Conservation (phyloP, 106 monocot species). For the Gastrodia elata region DNA sequence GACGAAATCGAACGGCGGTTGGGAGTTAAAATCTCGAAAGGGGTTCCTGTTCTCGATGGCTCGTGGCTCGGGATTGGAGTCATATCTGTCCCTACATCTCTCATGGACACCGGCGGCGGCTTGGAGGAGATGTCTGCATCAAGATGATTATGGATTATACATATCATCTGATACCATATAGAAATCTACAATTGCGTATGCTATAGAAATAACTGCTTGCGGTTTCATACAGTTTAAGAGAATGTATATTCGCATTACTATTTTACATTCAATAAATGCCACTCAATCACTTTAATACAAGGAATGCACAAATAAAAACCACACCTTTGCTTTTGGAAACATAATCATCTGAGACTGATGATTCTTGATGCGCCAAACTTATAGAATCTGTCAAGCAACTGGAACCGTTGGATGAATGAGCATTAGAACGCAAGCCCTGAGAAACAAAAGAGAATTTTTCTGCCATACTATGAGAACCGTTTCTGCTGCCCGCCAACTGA, state of each 20-base stretch:
- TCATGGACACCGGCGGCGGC: conserved; percentile 64
- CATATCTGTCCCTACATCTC: conserved; percentile 93
- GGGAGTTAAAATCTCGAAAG: conserved; percentile 8
- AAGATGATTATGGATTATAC: neutral
- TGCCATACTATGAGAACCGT: conserved; percentile 14
- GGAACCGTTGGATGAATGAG: conserved; percentile 8
- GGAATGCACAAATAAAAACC: too few species aligned
- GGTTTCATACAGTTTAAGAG: too few species aligned
- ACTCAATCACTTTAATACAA: too few species aligned
- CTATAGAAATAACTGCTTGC: too few species aligned
- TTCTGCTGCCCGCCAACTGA: neutral
- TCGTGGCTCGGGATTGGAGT: conserved; percentile 84
- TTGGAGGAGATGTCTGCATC: conserved; percentile 28
- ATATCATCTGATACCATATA: too few species aligned
- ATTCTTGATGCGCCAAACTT: neutral
- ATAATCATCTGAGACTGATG: too few species aligned
- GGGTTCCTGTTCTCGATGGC: conserved; percentile 27
- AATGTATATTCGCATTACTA: too few species aligned
- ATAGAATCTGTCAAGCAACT: conserved; percentile 13
- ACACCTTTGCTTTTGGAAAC: too few species aligned
- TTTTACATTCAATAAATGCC: too few species aligned
- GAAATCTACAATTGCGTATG: too few species aligned
- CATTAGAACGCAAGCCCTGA: conserved; percentile 6
- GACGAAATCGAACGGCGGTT: neutral
- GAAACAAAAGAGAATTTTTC: conserved; percentile 47